Base-by-base conservation (phyloP, 192 early-diverging fungal species). In the Backusella tarrabulga region DNA sequence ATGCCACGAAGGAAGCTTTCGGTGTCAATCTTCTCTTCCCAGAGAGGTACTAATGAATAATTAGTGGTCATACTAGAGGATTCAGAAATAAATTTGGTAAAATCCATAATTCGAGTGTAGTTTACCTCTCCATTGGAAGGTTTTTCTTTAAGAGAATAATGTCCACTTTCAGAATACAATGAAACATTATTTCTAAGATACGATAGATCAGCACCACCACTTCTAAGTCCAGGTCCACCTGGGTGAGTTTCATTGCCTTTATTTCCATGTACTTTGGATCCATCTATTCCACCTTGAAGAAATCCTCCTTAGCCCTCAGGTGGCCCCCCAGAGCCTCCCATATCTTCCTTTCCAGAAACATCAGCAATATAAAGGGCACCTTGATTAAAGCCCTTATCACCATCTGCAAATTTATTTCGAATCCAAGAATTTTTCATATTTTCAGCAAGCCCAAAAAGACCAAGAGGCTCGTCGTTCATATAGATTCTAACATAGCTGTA, bases 351-450 rank as follows among this genome's bases (percentile, higher is more conserved):
- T 9, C 8, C 42, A 29, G 32, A 34, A 34, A 50, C 19, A n/a
- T 34, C 42, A 50, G 44, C 71, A 8, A 52, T 14, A 34, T 54
- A 72, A 7, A 72, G 15, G 0, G 42, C 73, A 4, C 44, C 73
- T 80, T 42, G 72, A 68, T 40, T 44, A 75, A 21, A 80, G 42
- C 42, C 67, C 52, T 67, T 80, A 68, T 69, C 77, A 73, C 76
- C 82, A 73, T 34, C 77, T 77, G 34, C 79, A 79, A 29, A 76
- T 32, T 38, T 71, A 71, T 26, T 76, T 80, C 56, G 80, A 73
- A 72, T 8, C 76, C 79, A 83, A 71, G 79, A 72, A 14, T 77
- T 77, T 68, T 77, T 83, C 32, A 83, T 75, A 52, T 77, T 80
- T 73, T 74, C 73, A 6, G 78, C 34, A 32, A 67, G 66, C 32